Evolutionary conservation across 768 basidiomycete species (phyloP), one percentile per base, ranked within the genome.

Genomic region (Lentinus brumalis): DNA sequence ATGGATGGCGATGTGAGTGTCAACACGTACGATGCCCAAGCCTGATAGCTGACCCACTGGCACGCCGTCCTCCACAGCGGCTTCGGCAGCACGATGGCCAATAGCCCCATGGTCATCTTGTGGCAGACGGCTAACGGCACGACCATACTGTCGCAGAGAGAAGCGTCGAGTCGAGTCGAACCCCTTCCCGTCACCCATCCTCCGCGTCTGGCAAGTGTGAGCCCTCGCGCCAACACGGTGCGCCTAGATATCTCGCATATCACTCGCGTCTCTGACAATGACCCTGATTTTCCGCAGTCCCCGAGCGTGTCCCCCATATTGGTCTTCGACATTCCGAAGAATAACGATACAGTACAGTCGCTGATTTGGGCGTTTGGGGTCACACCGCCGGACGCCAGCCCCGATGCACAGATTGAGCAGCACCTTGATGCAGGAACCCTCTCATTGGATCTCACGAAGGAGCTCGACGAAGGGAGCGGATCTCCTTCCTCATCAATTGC

Each of bases 81-180:
- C 12, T 86, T 81, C 66, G 85, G 86, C 5, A 61, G 58, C 32
- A 73, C 69, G 45, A 85, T 86, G 84, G 66, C 74, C n/a, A 66
- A 75, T 49, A 77, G 81, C 0, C 79, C 79, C 44, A 85, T 87
- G 79, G 79, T 88, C 59, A 81, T 89, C n/a, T 66, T 77, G 30
- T 83, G 81, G 82, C 74, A 76, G 9, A 79, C 75, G 65, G 67
- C 75, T 3, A 83, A 89, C 66, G 83, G 82, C 2, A 76, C 79
- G 5, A 76, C 79, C 46, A 83, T 85, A 1, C 68, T 89, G 53
- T 86, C 85, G 10, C 88, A 89, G 60, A 77, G 88, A 5, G 75
- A 77, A 66, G 81, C 82, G 0, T 67, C 69, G 12, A 79, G 76
- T 2, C 79, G 84, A 53, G 66, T 70, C 10, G 79, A 83, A 67